Evolutionary conservation across 2,329 filamentous ascomycete species (phyloP), one percentile per base, ranked within the genome.

Genomic region (Cordyceps cateniannulata): DNA sequence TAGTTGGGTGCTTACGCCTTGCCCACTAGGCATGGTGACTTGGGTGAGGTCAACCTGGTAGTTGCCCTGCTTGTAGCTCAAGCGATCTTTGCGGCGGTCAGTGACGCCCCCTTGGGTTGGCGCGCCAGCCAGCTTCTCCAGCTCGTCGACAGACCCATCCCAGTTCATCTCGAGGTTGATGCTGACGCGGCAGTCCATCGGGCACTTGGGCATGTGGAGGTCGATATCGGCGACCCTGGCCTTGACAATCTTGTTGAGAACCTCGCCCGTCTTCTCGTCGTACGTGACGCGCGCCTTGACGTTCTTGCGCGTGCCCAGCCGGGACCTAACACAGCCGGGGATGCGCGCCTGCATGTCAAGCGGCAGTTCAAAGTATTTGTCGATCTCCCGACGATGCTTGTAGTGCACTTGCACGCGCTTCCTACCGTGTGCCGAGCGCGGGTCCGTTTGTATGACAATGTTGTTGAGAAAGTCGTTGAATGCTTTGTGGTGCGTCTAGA

Each of bases 31-130:
- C 54, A 80, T 81, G 12, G 86, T 89, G 47, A 99, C 95, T 72
- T 97, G 93, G 0, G 95, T 99, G 55, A 99, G 78, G 74, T 99
- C 95, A 66, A 99, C 83, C 71, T 95, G 90, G 71, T 96, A 97
- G 59, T 85, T 86, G 45, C 92, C 82, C 71, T 98, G 96, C 10
- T 82, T 87, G 75, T 99, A 99, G 70, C 90, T 96, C 71, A 99
- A 79, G 20, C 95, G 85, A 73, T 99, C 93, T 73, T 99, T 99
- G 67, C 85, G 86, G 7, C 93, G 85, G 68, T 91, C 87, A 7
- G 81, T 76, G 65, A 73, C 72, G 29, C 69, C 77, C 14, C 32
- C 32, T 68, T 69, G 79, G 65, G 60, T 73, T 65, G 66, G 74
- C 58, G 65, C 68, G 47, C 68, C 72, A 52, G 69, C 69, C 56